Evolutionary conservation across 257 asterid species (phyloP), one percentile per base, ranked within the genome.

Genomic region (Solanum bulbocastanum): DNA sequence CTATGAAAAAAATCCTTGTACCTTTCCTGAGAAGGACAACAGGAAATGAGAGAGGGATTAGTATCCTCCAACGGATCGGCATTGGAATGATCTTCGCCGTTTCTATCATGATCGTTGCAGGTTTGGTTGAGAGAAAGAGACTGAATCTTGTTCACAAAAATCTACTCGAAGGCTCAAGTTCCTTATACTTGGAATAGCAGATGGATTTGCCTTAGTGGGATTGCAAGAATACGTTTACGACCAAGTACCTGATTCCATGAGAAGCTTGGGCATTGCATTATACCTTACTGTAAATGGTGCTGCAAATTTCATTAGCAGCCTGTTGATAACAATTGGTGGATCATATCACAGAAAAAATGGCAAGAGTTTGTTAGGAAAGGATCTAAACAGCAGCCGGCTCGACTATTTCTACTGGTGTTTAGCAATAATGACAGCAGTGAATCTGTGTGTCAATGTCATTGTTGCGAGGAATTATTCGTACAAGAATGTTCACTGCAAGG

Each of bases 231-330:
- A 92, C 83, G 95, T 93, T 72, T 96, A 96, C 69, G 98, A 94
- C 44, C 98, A 94, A 74, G 98, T 95, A 7, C 98, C 99, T 2
- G 98, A 96, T 83, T 92, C 97, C 6, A 95, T 96, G 99, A 92
- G 98, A 71, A 94, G 98, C 69, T 87, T 96, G 23, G 98, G 98
- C 11, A 92, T 94, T 3, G 98, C 98, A 1, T 49, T 95, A 32
- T 96, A 95, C 89, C 90, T 96, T 0, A 94, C 98, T 44, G 94
- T 96, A 13, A 88, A 95, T 15, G 99, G 98, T 10, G 94, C 93
- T 0, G 95, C 94, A 8, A 96, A 91, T 58, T 96, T 96, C 66
- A 71, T 94, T 3, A 95, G 98, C 86, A 94, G 95, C 44, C 49
- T 93, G 49, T 22, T 96, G 92, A 95, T 96, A 84, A 93, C 92